Percentiles rank a stretch among this genome's conserved stretches.
Evolutionary conservation across 768 basidiomycete species (phyloP).

Genomic region (Tricholoma matsutake): DNA sequence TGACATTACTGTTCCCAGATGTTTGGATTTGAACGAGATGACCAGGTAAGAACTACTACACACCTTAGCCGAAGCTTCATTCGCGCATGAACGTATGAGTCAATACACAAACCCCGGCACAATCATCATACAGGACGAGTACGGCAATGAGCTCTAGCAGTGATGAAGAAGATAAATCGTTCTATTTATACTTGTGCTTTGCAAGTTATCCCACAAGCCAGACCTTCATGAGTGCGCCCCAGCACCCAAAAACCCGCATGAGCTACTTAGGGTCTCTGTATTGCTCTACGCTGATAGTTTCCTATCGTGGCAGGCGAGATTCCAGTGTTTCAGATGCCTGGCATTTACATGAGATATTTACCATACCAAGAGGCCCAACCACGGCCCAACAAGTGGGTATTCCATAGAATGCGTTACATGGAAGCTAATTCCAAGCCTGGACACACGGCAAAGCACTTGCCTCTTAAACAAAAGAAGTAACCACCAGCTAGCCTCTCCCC

Average conservation of each 20-base stretch:
- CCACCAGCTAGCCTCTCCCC: not conserved
- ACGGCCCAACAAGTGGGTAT: too few relatives aligned
- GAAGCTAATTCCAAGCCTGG: too few relatives aligned
- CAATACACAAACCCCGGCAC: conserved; percentile 19
- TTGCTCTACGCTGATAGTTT: not conserved
- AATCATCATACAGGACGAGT: conserved; percentile 56
- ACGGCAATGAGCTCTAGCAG: conserved; percentile 59
- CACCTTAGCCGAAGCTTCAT: not conserved
- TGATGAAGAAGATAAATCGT: conserved; percentile 14
- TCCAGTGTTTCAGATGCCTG: not conserved
- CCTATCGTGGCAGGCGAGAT: not conserved
- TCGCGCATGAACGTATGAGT: not conserved
- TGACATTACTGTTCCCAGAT: conserved; percentile 60
- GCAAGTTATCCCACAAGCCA: too few relatives aligned
- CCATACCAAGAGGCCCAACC: not conserved
- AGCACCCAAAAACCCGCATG: too few relatives aligned
- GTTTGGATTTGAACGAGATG: conserved; percentile 60
- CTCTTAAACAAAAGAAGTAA: not conserved
- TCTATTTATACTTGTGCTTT: not conserved
- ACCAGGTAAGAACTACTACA: conserved; percentile 42
- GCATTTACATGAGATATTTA: not conserved
- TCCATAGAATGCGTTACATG: not conserved
- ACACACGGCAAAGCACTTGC: not conserved
- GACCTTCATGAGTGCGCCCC: too few relatives aligned
- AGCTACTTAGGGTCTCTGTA: not conserved